phyloP scores from a whole-genome alignment of 441 rosid species.

The Gossypium trilobum region DNA sequence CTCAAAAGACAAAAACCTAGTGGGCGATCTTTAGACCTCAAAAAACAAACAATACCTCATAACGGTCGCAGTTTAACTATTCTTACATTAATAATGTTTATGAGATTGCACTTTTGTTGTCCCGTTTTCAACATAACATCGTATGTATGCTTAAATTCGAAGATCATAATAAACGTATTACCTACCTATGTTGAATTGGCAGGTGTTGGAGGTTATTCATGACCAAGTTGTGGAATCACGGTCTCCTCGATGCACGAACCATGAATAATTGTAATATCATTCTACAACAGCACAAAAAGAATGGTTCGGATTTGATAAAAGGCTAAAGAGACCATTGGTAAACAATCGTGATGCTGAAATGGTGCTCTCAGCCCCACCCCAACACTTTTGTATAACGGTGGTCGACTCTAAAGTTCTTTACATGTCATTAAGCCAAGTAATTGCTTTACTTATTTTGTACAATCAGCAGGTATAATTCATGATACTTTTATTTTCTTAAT shows the following conservation, averaged over 20 bases:
- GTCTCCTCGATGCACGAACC: constrained; percentile 85
- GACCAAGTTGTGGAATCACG: constrained; percentile 98
- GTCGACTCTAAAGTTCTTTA: not conserved
- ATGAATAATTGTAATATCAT: constrained; percentile 73
- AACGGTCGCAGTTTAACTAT: too few relatives aligned
- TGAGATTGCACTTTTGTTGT: not conserved
- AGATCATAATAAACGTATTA: not conserved
- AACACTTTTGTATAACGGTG: not conserved
- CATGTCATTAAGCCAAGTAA: not conserved
- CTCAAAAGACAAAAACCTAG: too few relatives aligned
- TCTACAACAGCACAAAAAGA: constrained; percentile 50
- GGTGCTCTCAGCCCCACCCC: not conserved
- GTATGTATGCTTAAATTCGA: not conserved
- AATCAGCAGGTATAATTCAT: not conserved
- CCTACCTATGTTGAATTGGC: constrained; percentile 15
- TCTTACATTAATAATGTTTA: too few relatives aligned
- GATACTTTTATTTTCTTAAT: too few relatives aligned
- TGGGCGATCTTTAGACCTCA: too few relatives aligned
- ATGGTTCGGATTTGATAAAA: constrained; percentile 30
- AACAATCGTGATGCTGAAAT: not conserved
- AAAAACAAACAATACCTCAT: too few relatives aligned
- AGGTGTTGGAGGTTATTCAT: constrained; percentile 95
- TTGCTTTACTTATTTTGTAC: not conserved
- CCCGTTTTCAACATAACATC: not conserved
- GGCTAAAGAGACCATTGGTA: constrained; percentile 15